phyloP scores from a whole-genome alignment of 805 yeast genomes.

The Metschnikowia cerradonensis region DNA sequence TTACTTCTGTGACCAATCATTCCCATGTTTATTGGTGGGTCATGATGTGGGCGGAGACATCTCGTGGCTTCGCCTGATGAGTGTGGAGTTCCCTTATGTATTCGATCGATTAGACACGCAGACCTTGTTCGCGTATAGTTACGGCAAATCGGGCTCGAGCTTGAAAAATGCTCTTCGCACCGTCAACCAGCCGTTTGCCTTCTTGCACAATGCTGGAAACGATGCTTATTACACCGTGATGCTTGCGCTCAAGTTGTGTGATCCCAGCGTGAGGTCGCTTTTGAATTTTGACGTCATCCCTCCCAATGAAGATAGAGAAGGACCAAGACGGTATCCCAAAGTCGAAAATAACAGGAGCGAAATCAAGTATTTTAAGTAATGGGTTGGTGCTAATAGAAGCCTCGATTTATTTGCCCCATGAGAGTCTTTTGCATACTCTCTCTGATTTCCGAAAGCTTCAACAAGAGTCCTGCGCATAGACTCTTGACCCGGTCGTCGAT shows the following conservation, averaged over 20 bases:
- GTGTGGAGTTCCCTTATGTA: slow-evolving; percentile 3
- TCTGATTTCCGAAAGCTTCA: slow-evolving; percentile 22
- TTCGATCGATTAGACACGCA: slow-evolving; percentile 19
- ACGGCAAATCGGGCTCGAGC: slow-evolving; percentile 19
- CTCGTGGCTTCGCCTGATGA: slow-evolving; percentile 12
- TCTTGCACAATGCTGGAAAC: slow-evolving; percentile 27
- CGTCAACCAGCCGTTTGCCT: slow-evolving; percentile 20
- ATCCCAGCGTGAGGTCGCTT: slow-evolving; percentile 16
- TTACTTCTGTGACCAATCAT: slow-evolving; percentile 11
- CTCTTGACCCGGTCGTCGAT: slow-evolving; percentile 37
- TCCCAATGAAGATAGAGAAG: slow-evolving; percentile 1
- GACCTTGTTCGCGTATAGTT: slow-evolving; percentile 11
- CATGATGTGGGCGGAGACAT: slow-evolving; percentile 16
- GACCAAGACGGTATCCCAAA: neutral
- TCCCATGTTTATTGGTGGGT: slow-evolving; percentile 19
- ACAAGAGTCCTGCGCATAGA: slow-evolving; percentile 37
- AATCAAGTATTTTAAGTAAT: neutral
- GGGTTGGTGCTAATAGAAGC: slow-evolving; percentile 1
- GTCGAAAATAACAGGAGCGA: slow-evolving; percentile 1
- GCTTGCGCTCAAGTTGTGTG: slow-evolving; percentile 23
- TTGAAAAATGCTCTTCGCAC: slow-evolving; percentile 19
- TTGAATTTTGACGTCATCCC: slow-evolving; percentile 1
- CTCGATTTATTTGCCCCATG: slow-evolving; percentile 27
- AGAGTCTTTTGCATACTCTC: slow-evolving; percentile 27
- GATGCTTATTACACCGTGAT: slow-evolving; percentile 26